Conservation (phyloP, 805 yeast species). For the Candida jianshihensis region DNA sequence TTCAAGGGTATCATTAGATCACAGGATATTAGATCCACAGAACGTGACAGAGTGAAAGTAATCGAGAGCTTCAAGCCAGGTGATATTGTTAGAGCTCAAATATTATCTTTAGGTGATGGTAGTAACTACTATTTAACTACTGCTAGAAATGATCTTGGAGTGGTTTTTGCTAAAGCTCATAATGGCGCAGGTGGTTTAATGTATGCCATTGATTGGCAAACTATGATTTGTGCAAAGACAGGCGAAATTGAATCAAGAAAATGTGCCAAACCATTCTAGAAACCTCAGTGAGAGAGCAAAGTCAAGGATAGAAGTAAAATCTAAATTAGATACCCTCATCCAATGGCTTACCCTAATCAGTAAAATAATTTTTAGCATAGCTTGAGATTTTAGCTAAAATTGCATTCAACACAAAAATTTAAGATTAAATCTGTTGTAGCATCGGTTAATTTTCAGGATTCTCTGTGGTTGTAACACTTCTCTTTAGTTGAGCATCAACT, state of each 20-base stretch:
- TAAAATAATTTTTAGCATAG: too few species aligned
- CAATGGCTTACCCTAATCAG: too few species aligned
- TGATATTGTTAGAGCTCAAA: slow-evolving; percentile 80
- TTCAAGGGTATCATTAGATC: slow-evolving; percentile 81
- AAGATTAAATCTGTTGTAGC: too few species aligned
- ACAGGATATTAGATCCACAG: slow-evolving; percentile 87
- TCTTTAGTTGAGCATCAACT: too few species aligned
- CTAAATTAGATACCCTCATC: too few species aligned
- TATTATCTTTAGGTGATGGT: slow-evolving; percentile 88
- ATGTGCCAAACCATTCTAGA: slow-evolving; percentile 79
- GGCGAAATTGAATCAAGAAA: slow-evolving; percentile 77
- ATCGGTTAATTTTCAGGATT: too few species aligned
- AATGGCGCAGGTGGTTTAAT: slow-evolving; percentile 67
- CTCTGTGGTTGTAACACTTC: too few species aligned
- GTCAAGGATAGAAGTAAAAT: too few species aligned
- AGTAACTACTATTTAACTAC: slow-evolving; percentile 84
- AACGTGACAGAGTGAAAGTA: slow-evolving; percentile 78
- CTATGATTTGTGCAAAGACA: slow-evolving; percentile 73
- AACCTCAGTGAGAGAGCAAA: too few species aligned
- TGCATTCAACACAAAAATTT: too few species aligned
- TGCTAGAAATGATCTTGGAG: slow-evolving; percentile 88
- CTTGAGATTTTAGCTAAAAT: too few species aligned
- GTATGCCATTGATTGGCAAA: slow-evolving; percentile 94
- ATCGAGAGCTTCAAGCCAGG: slow-evolving; percentile 83
- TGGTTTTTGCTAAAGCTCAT: slow-evolving; percentile 70